Percentiles rank a stretch among this genome's conserved stretches.
These are phyloP conservation scores for Oemleria cerasiformis DNA, from an alignment of 306 rosid genomes.

Conservation along the genomic window DNA sequence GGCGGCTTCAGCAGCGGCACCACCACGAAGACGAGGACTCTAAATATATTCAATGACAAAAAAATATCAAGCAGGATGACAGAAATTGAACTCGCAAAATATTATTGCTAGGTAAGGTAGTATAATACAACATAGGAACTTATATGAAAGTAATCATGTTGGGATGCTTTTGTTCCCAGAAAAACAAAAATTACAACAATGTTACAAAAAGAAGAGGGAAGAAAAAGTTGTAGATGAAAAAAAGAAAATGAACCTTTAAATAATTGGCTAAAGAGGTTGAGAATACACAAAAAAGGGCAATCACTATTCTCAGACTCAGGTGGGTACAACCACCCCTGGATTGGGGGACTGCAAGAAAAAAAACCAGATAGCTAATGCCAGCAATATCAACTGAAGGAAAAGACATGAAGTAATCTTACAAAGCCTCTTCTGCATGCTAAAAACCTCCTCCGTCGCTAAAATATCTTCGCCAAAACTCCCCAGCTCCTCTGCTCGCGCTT, in stretches of 20 bases:
- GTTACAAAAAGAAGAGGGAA: constrained; percentile 24
- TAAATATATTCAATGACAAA: neutral
- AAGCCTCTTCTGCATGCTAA: constrained; percentile 49
- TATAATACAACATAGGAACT: neutral
- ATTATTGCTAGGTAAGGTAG: neutral
- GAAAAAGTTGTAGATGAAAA: neutral
- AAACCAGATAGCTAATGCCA: constrained; percentile 46
- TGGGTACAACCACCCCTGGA: constrained; percentile 67
- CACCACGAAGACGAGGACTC: neutral
- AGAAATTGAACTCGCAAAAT: neutral
- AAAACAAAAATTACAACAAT: constrained; percentile 21
- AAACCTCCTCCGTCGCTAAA: constrained; percentile 49
- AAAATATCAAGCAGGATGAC: constrained; percentile 2
- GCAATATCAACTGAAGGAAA: constrained; percentile 47
- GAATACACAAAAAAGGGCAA: constrained; percentile 36
- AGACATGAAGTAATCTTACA: constrained; percentile 57
- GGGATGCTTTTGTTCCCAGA: constrained; percentile 9
- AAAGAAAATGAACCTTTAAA: neutral
- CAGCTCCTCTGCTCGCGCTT: constrained; percentile 49
- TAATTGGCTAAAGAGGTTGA: constrained; percentile 13
- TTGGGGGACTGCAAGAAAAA: constrained; percentile 42
- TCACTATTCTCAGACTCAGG: constrained; percentile 36
- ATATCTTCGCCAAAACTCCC: constrained; percentile 47
- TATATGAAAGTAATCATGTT: constrained; percentile 1
- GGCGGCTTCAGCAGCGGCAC: neutral